These are phyloP conservation scores for Whalleya microplaca DNA, from an alignment of 2,329 filamentous ascomycete genomes.

Conservation along the genomic window DNA sequence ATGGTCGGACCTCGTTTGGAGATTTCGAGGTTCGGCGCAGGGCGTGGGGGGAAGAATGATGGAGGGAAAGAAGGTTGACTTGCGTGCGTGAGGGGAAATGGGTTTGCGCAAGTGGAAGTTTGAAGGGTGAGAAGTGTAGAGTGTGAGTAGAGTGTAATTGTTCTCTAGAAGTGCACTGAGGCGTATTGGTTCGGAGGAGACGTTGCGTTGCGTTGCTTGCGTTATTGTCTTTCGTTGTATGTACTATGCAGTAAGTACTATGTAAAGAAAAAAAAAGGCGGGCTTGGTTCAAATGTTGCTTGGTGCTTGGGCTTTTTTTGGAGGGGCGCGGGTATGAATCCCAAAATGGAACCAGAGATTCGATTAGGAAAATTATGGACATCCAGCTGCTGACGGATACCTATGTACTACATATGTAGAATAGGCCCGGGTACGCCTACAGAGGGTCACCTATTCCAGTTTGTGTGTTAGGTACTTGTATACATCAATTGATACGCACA, in stretches of 20 bases:
- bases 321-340: background rate
- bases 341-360: background rate
- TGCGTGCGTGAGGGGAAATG: slow-evolving; percentile 23
- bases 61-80: slow-evolving; percentile 12
- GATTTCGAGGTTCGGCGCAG: background rate
- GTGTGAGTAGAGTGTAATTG: too few relatives aligned
- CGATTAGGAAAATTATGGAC: background rate
- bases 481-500: too few relatives aligned
- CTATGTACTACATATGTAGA: too few relatives aligned
- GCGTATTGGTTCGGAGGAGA: background rate
- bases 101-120: background rate
- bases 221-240: background rate
- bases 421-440: slow-evolving; percentile 1
- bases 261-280: too few relatives aligned
- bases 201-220: background rate
- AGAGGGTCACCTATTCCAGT: too few relatives aligned
- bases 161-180: too few relatives aligned
- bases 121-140: background rate
- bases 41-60: background rate
- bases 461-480: too few relatives aligned
- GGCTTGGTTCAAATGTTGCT: background rate
- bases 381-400: background rate
- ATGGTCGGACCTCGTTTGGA: background rate
- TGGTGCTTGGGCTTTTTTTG: background rate
- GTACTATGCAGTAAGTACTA: background rate